Evolutionary conservation across 1,139 yeast genomes (phyloP).

Genomic region (Suhomyces chickasaworum): DNA sequence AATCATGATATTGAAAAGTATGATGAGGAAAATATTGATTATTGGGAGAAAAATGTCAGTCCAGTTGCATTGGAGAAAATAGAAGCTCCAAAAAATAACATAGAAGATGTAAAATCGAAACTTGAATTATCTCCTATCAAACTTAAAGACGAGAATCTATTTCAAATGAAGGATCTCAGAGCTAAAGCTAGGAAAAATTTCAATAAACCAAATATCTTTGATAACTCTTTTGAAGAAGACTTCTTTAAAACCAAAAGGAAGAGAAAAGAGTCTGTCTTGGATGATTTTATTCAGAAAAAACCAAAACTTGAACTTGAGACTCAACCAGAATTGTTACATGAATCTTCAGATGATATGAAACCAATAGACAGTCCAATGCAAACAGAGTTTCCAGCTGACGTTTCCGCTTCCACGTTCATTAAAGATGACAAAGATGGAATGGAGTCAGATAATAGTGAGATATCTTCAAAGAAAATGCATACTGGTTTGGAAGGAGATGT

Average conservation of each 20-base stretch:
- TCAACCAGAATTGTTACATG: background rate
- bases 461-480: background rate
- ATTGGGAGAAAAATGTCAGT: conserved; percentile 25
- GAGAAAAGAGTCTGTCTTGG: conserved; percentile 3
- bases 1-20: conserved; percentile 41
- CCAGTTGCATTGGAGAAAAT: conserved; percentile 9
- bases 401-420: conserved; percentile 23
- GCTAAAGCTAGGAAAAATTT: conserved; percentile 1
- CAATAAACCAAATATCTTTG: conserved; percentile 18
- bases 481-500: background rate
- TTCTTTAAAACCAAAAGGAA: conserved; percentile 12
- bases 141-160: conserved; percentile 12
- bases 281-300: conserved; percentile 4
- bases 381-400: conserved; percentile 22
- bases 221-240: conserved; percentile 21
- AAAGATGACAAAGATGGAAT: background rate
- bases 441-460: background rate
- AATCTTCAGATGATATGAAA: background rate
- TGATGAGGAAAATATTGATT: conserved; percentile 34
- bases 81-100: background rate
- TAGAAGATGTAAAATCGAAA: background rate
- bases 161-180: conserved; percentile 1
- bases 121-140: conserved; percentile 15
- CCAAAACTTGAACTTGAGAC: background rate
- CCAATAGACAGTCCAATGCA: conserved; percentile 17